A percentile compares a stretch with the other conserved stretches of the same genome.
These are phyloP conservation scores for Stephania yunnanensis DNA, from an alignment of 164 flowering plant species.

Conservation along the genomic window DNA sequence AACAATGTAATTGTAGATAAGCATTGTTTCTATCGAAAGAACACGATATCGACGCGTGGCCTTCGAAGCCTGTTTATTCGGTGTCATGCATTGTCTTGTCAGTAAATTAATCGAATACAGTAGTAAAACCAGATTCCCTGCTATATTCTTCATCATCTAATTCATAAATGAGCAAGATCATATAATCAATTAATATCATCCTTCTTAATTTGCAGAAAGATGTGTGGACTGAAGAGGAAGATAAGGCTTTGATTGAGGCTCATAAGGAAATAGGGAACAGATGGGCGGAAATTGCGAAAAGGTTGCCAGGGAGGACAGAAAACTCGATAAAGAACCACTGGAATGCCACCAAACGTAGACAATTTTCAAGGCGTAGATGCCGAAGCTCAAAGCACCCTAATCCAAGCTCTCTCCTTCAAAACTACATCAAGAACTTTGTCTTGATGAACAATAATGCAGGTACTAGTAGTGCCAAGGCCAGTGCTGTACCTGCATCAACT, in stretches of 20 bases:
- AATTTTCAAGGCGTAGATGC: conserved; percentile 25
- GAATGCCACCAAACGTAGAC: conserved; percentile 58
- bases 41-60: neutral
- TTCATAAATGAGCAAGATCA: neutral
- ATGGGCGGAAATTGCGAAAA: conserved; percentile 56
- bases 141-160: neutral
- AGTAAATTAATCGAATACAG: neutral
- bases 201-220: conserved; percentile 33
- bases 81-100: neutral
- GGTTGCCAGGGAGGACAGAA: conserved; percentile 52
- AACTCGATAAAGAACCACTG: conserved; percentile 63
- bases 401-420: conserved; percentile 29
- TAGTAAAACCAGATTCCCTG: neutral
- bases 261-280: conserved; percentile 47
- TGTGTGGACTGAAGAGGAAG: conserved; percentile 54
- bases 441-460: neutral
- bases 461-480: neutral
- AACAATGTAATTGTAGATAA: conserved; percentile 2
- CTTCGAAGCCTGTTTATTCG: neutral
- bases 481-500: neutral
- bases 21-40: conserved; percentile 3
- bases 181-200: neutral
- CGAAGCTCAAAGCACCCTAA: conserved; percentile 13
- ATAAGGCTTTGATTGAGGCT: conserved; percentile 34
- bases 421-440: conserved; percentile 36